Base-by-base conservation (phyloP, 2,329 filamentous ascomycete species). In the Aspergillus fructus region DNA sequence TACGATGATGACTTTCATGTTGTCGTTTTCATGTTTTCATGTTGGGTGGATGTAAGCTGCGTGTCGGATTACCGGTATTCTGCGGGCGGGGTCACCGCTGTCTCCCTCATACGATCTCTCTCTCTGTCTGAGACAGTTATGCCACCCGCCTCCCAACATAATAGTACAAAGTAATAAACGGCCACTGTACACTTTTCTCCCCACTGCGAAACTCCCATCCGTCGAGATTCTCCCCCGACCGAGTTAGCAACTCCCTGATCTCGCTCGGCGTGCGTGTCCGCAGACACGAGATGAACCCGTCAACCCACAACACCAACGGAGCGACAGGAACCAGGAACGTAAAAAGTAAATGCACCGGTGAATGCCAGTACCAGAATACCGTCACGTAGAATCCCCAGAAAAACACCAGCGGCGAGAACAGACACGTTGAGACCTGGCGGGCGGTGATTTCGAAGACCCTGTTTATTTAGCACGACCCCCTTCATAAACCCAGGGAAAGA, bases 181-280 rank as follows among this genome's bases (percentile, higher is more conserved):
- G 63, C 48, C 53, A 59, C 11, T 62, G 51, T n/a, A 66, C 50
- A 23, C 61, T 59, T 2, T 61, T 59, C 40, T 63, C 39, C 8
- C 69, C 70, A 49, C 63, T 64, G 6, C 52, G 55, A 33, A 67
- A 62, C 4, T 58, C 59, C 64, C 64, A 65, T 4, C 53, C 57
- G 9, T 27, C 46, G 4, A 62, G 27, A 23, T 64, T 57, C 9
- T 59, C 40, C 2, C 50, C 59, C 3, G 55, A 45, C 40, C 55
- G 53, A 11, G 81, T 78, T 61, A 91, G 71, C 63, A 92, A 69
- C 0, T 68, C 68, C 68, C 86, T 76, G 5, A 90, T 82, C 72
- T 92, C 89, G 13, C 82, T 79, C 0, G 86, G 80, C 4, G 84
- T 89, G 55, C 89, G 81, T 6, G 88, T 89, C 43, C 89, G 78